Base-by-base conservation (phyloP, 345 rosid species). In the Ceriops zippeliana region DNA sequence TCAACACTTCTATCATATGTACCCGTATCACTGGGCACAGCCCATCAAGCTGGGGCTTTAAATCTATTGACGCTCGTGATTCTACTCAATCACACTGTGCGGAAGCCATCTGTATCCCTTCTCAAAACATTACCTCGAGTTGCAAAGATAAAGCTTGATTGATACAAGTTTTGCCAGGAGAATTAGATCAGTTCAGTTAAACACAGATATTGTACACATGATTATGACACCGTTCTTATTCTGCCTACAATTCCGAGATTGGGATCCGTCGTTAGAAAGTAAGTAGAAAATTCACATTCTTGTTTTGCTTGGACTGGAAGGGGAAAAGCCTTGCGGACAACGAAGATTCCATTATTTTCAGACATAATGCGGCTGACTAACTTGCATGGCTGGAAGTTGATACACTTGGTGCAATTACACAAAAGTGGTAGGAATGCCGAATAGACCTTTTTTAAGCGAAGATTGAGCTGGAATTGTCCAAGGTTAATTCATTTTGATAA, bases 1-100 rank as follows among this genome's bases (percentile, higher is more conserved):
- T 87, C 91, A 67, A 90, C 99, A 22, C 98, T 91, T 72, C 77
- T 91, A 61, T 85, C 86, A 7, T 95, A 95, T 66, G 99, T 95
- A 3, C 98, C 91, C 0, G 91, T 87, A 46, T 90, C 93, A 15
- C 86, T 91, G 28, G 98, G 96, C 53, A 75, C 86, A 24, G 96
- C 97, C 30, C 97, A 89, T 74, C 93, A 90, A 71, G 96, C 93
- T 8, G 97, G 93, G 49, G 98, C 97, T 19, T 68, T 91, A 64
- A 91, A 97, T 51, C 96, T 90, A 63, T 62, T 89, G 69, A 86
- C 96, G 42, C 73, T 90, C 31, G 79, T 90, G 93, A 70, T 95
- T 21, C 75, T 90, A 75, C 92, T 95, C 63, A 89, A 82, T 73
- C 99, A 91, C 78, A 91, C 92, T 0, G 83, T 86, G 32, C 82